These are phyloP conservation scores for Auriscalpium orientale DNA, from an alignment of 768 basidiomycete species.

Conservation along the genomic window DNA sequence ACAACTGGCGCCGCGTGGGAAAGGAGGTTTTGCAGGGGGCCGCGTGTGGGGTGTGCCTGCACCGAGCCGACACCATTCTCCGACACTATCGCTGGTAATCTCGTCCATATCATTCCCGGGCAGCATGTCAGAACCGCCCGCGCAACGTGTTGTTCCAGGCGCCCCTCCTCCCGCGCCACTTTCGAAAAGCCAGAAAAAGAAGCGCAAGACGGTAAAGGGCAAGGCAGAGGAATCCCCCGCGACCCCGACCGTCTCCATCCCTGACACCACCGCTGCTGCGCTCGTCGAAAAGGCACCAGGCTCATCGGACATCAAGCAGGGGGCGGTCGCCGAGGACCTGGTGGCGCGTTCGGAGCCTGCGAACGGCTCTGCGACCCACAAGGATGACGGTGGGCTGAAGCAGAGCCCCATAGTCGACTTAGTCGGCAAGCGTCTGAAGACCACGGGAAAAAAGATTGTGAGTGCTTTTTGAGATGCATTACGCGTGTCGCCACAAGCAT, in stretches of 20 bases:
- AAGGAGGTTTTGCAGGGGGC: background rate
- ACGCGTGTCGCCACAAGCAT: too few relatives aligned
- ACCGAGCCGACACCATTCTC: too few relatives aligned
- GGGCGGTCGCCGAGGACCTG: conserved; percentile 4
- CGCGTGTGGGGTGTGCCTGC: too few relatives aligned
- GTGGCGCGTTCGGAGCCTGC: conserved; percentile 3
- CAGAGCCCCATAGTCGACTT: conserved; percentile 71
- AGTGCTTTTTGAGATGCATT: conserved; percentile 21
- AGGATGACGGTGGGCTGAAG: conserved; percentile 31
- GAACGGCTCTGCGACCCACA: conserved; percentile 8
- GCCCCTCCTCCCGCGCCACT: conserved; percentile 56
- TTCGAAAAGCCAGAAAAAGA: conserved; percentile 61
- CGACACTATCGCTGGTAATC: too few relatives aligned
- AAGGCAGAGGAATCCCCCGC: conserved; percentile 31
- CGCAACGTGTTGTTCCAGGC: conserved; percentile 63
- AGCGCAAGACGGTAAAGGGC: conserved; percentile 48
- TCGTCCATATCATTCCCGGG: background rate
- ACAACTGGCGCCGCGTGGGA: background rate
- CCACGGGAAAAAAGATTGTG: conserved; percentile 80
- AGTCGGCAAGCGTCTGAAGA: conserved; percentile 69
- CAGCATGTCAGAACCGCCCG: conserved; percentile 29
- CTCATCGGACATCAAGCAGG: conserved; percentile 8
- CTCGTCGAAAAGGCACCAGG: conserved; percentile 7
- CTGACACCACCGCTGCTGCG: conserved; percentile 11
- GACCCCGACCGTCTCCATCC: conserved; percentile 14